Evolutionary conservation across 169 alveolate genomes (phyloP).

Genomic region (Perkinsus marinus): DNA sequence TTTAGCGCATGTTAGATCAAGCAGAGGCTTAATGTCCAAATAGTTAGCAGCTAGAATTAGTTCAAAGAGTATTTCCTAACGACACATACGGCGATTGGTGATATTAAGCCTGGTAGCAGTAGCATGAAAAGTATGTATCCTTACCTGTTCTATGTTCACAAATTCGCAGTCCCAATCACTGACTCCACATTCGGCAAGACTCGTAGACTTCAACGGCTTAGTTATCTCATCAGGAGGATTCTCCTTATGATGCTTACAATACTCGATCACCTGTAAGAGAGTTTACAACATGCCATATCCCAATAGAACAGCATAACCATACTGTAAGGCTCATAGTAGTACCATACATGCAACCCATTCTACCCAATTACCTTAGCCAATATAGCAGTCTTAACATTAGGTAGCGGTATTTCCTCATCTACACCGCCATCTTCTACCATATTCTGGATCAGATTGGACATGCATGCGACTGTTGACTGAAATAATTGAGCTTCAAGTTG

Average conservation of each 20-base stretch:
- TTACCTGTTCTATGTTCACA: conserved; percentile 74
- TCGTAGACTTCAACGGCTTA: conserved; percentile 74
- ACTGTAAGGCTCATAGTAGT: too few relatives aligned
- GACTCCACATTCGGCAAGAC: conserved; percentile 59
- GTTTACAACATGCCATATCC: neutral
- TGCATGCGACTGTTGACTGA: conserved; percentile 42
- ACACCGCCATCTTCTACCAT: conserved; percentile 79
- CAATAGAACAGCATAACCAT: too few relatives aligned
- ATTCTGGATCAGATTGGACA: conserved; percentile 63
- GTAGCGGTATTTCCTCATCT: conserved; percentile 81
- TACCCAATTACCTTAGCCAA: conserved; percentile 57
- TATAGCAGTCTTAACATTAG: conserved; percentile 67
- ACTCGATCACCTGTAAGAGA: conserved; percentile 57
- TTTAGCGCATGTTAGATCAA: conserved; percentile 80
- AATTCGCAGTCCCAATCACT: conserved; percentile 77
- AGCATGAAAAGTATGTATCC: too few relatives aligned
- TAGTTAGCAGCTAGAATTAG: conserved; percentile 72
- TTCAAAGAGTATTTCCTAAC: neutral
- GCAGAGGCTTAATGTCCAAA: conserved; percentile 73
- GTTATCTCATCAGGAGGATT: conserved; percentile 78
- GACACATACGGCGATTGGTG: too few relatives aligned
- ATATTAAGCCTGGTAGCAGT: too few relatives aligned
- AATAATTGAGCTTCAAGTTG: too few relatives aligned
- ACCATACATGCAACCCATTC: too few relatives aligned
- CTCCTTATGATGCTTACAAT: conserved; percentile 73